Base-by-base conservation (phyloP, 2,329 filamentous ascomycete genomes). In the Aspergillus ruber region DNA sequence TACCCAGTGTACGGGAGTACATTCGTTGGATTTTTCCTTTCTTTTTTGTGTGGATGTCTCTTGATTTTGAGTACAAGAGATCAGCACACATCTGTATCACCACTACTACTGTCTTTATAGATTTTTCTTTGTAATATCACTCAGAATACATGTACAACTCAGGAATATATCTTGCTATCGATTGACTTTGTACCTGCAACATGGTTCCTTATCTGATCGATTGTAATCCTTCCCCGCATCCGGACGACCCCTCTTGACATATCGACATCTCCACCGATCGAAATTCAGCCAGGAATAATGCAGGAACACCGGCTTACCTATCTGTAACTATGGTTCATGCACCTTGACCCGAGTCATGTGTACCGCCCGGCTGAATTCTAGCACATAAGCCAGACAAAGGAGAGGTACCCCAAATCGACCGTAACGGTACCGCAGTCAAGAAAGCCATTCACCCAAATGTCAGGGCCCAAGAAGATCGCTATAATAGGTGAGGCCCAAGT, bases 381-480 rank as follows among this genome's bases (percentile, higher is more conserved):
- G 6, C n/a, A 6, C 6, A n/a, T 15, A 8, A 36, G 33, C 15
- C n/a, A 7, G 6, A n/a, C 15, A 4, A 41, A 41, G 20, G 39
- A 41, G 38, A 18, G 18, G 10, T 21, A 41, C 6, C 17, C 57
- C 45, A 43, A 38, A 43, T 50, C 50, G 40, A 6, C 35, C 18
- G 38, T 18, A 40, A 20, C 18, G 17, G 7, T 27, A 42, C 23
- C 23, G 10, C 15, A 21, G n/a, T 3, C 12, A 15, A 2, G 15
- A n/a, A 18, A 15, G 8, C 17, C 4, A 21, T 10, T 8, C 15
- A 12, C 21, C 21, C 21, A 12, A 35, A 59, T 57, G 54, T 6
- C 39, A 7, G 49, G 27, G 23, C 52, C 71, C 1, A 78, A 75
- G 58, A 75, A 65, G 42, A 74, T 80, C 35, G 79, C 77, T 52